These are phyloP conservation scores for Wallacemonas sp. DNA, from an alignment of 208 protist species.

Conservation along the genomic window DNA sequence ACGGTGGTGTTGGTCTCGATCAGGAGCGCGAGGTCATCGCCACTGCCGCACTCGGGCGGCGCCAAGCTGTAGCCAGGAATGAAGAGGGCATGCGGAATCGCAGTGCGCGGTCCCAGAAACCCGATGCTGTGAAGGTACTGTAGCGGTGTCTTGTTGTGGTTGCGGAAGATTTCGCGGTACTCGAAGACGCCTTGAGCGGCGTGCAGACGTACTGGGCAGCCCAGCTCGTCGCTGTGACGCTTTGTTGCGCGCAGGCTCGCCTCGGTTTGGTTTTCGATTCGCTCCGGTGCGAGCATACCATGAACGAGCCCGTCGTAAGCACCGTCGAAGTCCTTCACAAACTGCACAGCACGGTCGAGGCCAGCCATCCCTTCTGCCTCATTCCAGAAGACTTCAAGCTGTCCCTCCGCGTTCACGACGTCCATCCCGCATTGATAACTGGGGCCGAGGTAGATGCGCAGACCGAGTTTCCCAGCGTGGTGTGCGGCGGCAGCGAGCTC, in stretches of 20 bases:
- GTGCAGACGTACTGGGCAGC: conserved; percentile 8
- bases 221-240: conserved; percentile 10
- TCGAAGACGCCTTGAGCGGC: conserved; percentile 12
- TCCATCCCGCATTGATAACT: conserved; percentile 11
- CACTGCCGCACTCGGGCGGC: conserved; percentile 5
- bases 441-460: conserved; percentile 13
- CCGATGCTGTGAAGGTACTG: conserved; percentile 15
- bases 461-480: conserved; percentile 9
- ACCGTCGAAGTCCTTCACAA: conserved; percentile 14
- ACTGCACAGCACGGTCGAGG: conserved; percentile 4
- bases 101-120: conserved; percentile 1
- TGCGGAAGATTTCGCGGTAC: conserved; percentile 13
- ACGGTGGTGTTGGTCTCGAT: conserved; percentile 8
- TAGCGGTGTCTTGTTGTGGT: conserved; percentile 4
- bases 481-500: conserved; percentile 13
- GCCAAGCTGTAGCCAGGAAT: conserved; percentile 8
- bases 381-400: conserved; percentile 11
- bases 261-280: conserved; percentile 15
- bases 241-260: conserved; percentile 7
- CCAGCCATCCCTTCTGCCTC: conserved; percentile 7
- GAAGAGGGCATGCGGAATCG: conserved; percentile 9
- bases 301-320: conserved; percentile 5
- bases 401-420: background rate
- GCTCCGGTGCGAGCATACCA: conserved; percentile 4
- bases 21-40: conserved; percentile 4